A percentile compares a stretch with the other conserved stretches of the same genome.
Evolutionary conservation across 1,139 yeast genomes (phyloP).

Genomic region (Lodderomyces pseudojiufengensis): DNA sequence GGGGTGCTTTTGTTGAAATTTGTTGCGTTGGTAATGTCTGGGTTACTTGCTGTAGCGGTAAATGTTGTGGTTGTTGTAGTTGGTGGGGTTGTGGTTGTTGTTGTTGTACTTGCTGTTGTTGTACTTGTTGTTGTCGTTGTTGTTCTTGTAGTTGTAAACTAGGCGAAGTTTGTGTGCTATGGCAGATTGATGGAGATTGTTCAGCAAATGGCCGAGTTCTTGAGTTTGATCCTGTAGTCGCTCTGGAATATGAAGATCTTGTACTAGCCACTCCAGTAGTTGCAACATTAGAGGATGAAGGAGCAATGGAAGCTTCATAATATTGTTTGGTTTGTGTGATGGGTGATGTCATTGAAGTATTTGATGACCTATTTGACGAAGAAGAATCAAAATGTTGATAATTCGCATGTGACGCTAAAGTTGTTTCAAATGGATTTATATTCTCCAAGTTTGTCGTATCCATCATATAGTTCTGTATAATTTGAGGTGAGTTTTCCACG

Average conservation of each 20-base stretch:
- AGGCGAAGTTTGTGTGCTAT: neutral
- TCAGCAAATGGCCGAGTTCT: constrained; percentile 4
- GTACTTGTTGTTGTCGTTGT: neutral
- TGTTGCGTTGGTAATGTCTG: neutral
- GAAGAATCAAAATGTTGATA: neutral
- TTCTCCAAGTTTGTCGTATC: constrained; percentile 1
- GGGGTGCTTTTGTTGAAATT: constrained; percentile 2
- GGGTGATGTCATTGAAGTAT: constrained; percentile 3
- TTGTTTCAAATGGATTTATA: constrained; percentile 4
- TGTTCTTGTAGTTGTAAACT: neutral
- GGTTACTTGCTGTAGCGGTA: no score
- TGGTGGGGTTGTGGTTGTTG: neutral
- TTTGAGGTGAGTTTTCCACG: constrained; percentile 8
- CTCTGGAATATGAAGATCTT: constrained; percentile 4
- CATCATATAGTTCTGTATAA: constrained; percentile 10
- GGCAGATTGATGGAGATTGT: constrained; percentile 1
- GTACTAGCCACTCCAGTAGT: constrained; percentile 1
- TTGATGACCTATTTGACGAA: constrained; percentile 2
- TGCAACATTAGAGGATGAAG: constrained; percentile 1
- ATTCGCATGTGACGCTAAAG: neutral
- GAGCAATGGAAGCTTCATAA: neutral
- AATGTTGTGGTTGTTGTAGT: constrained; percentile 1
- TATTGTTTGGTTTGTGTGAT: neutral
- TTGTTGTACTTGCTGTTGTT: neutral
- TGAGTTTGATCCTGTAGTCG: constrained; percentile 4